Base-by-base conservation (phyloP, 192 early-diverging fungal genomes). In the Linnemannia schmuckeri region DNA sequence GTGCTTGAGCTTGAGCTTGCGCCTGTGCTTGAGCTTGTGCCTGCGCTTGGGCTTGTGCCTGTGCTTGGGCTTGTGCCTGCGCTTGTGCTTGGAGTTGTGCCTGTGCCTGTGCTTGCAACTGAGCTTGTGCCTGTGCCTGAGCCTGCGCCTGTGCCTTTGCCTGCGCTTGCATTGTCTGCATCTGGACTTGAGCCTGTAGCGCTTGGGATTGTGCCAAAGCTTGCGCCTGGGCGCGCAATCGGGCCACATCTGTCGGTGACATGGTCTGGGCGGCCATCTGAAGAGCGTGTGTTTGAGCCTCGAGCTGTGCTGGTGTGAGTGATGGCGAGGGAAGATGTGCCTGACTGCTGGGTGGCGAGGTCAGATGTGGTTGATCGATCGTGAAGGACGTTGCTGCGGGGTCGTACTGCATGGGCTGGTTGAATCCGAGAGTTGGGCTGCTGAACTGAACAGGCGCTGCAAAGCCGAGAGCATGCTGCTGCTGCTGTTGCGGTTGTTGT, bases 161-260 rank as follows among this genome's bases (percentile, higher is more conserved):
- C 52, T 91, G 87, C 0, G 80, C 88, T 49, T 89, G 84, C 0
- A 80, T 83, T 7, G 37, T 30, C 37, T 74, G 82, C 69, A 22
- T 30, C 37, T 74, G 79, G 44, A 35, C 68, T 77, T 75, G 74
- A 27, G 74, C 52, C 54, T 85, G 63, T 3, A 70, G 76, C 54
- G 72, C 75, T 49, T 91, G 91, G 20, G 78, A 72, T 78, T 89
- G 89, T 18, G 77, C 76, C 77, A 80, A 78, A 12, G 70, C 46
- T 46, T 88, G 90, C 20, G 66, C 63, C n/a, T 76, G 75, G 6
- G 57, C 74, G 40, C 70, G 81, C 13, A 88, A 69, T 76, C 90
- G 89, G 5, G 83, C 52, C 69, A 33, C 24, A 15, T 66, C 61
- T 66, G 61, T 33, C 12, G 88, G 71, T 0, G 81, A 42, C 69